phyloP scores from a whole-genome alignment of 2,329 filamentous ascomycete genomes.

The Aspergillus melleus region DNA sequence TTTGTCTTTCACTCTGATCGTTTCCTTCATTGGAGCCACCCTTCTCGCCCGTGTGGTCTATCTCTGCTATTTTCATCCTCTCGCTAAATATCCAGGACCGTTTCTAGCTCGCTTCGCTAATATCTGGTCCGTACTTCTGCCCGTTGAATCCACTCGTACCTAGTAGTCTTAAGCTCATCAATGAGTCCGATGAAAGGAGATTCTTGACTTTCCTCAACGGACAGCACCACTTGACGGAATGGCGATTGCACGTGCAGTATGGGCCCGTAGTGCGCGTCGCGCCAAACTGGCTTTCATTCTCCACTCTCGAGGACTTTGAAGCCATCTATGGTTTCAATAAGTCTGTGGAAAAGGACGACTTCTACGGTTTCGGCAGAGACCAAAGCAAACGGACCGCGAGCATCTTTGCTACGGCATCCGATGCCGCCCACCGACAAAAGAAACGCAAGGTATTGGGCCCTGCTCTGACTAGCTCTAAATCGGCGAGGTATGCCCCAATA shows the following conservation, averaged over 20 bases:
- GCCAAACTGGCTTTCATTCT: constrained; percentile 22
- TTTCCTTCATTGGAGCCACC: not conserved
- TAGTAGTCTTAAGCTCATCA: not conserved
- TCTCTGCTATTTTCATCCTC: constrained; percentile 49
- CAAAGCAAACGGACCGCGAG: constrained; percentile 6
- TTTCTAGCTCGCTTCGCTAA: constrained; percentile 48
- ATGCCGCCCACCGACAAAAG: not conserved
- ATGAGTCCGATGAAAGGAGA: not conserved
- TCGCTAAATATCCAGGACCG: constrained; percentile 66
- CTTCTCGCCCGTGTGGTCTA: constrained; percentile 12
- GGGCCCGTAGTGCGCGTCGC: constrained; percentile 17
- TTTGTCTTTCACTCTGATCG: not conserved
- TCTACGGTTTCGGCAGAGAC: constrained; percentile 17
- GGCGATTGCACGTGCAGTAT: not conserved
- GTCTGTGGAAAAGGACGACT: constrained; percentile 18
- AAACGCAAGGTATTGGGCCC: not conserved
- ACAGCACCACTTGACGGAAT: not conserved
- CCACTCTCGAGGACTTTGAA: constrained; percentile 15
- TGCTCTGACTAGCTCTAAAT: not conserved
- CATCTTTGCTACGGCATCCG: constrained; percentile 16
- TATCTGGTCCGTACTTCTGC: not conserved
- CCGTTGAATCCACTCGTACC: not conserved
- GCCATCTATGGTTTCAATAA: constrained; percentile 22
- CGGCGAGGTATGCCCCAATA: not conserved
- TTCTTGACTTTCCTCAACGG: not conserved